These are phyloP conservation scores for Schizochytrium sp. DNA, from an alignment of 108 stramenopile genomes.

Conservation along the genomic window DNA sequence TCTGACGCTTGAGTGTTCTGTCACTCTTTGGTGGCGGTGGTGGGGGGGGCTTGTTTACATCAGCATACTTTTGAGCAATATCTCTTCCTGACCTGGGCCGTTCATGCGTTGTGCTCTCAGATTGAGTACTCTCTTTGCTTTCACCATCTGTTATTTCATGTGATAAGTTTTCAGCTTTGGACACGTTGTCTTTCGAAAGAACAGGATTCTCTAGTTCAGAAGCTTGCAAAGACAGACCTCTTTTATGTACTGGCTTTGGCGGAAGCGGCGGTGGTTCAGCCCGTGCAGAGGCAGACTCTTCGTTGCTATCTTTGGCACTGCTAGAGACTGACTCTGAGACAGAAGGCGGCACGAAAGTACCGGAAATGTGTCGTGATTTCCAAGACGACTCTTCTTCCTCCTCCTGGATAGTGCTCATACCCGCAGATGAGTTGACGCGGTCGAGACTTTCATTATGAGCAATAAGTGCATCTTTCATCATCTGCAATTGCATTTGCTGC, in stretches of 20 bases:
- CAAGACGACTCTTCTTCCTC: constrained; percentile 32
- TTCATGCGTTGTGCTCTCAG: background rate
- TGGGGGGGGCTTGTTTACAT: background rate
- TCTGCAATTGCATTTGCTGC: constrained; percentile 40
- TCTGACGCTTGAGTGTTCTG: constrained; percentile 52
- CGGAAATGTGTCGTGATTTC: background rate
- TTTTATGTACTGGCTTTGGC: constrained; percentile 49
- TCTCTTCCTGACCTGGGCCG: background rate
- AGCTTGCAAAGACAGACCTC: background rate
- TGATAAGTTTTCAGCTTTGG: no score
- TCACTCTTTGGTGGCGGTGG: constrained; percentile 25
- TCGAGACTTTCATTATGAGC: background rate
- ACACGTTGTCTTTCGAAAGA: no score
- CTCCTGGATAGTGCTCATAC: constrained; percentile 27
- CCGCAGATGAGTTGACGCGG: background rate
- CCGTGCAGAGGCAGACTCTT: background rate
- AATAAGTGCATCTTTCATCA: constrained; percentile 9
- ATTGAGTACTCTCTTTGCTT: no score
- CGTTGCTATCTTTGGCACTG: no score
- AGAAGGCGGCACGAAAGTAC: background rate
- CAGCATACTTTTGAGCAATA: background rate
- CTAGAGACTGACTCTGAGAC: background rate
- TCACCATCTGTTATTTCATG: no score
- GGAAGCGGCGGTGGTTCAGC: constrained; percentile 38
- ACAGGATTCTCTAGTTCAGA: background rate